Conservation (phyloP, 2,329 filamentous ascomycete genomes). For the Trichophyton verrucosum region DNA sequence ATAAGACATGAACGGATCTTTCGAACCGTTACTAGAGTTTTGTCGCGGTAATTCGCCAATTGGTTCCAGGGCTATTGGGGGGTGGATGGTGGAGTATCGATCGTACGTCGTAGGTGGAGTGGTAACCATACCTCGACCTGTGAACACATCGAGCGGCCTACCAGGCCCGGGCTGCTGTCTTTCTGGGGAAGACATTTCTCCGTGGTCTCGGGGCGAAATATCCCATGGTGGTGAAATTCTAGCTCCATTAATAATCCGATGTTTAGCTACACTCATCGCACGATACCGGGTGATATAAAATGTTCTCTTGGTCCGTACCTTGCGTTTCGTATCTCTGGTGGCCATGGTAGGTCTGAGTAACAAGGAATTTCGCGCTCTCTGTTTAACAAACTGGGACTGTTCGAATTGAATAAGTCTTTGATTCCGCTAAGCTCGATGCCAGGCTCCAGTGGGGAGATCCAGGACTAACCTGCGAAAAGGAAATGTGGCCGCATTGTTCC, state of each 20-base stretch:
- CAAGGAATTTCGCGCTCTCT: constrained; percentile 3
- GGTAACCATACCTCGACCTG: constrained; percentile 16
- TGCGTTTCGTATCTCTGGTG: neutral
- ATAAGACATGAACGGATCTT: constrained; percentile 23
- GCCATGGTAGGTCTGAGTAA: constrained; percentile 3
- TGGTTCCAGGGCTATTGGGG: constrained; percentile 22
- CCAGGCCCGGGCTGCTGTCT: constrained; percentile 20
- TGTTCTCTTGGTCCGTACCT: neutral
- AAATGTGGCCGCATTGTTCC: constrained; percentile 10
- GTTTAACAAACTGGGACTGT: constrained; percentile 2
- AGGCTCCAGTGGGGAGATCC: neutral
- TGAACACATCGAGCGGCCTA: constrained; percentile 22
- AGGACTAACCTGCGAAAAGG: constrained; percentile 13
- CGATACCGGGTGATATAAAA: neutral
- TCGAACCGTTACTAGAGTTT: constrained; percentile 23
- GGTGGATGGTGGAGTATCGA: constrained; percentile 20
- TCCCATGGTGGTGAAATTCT: constrained; percentile 10
- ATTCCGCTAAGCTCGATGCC: neutral
- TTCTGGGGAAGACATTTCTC: constrained; percentile 13
- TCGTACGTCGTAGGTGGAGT: constrained; percentile 19
- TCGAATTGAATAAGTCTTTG: neutral
- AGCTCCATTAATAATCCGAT: constrained; percentile 5
- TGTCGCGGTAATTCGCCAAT: constrained; percentile 21
- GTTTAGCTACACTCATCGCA: neutral
- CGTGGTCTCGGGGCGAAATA: constrained; percentile 5